A percentile compares a stretch with the other conserved stretches of the same genome.
phyloP scores from a whole-genome alignment of 2,329 filamentous ascomycete species.

The Diplodia sapinea region DNA sequence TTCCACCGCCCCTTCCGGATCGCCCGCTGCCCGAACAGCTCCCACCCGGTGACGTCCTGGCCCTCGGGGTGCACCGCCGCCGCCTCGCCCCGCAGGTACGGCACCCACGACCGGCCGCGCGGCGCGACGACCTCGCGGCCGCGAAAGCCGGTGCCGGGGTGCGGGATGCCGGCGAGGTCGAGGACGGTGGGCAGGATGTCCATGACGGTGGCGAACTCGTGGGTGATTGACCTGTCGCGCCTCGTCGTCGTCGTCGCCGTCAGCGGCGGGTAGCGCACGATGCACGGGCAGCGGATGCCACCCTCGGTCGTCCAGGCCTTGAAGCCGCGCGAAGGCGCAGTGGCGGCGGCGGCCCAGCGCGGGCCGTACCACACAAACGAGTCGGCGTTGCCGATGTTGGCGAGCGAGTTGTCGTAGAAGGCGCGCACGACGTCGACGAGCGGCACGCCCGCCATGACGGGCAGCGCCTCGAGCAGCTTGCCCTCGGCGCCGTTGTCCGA shows the following conservation, averaged over 20 bases:
- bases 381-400: conserved; percentile 24
- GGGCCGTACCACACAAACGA: conserved; percentile 31
- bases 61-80: background rate
- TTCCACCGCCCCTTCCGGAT: conserved; percentile 33
- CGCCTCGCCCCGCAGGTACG: background rate
- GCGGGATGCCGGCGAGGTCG: conserved; percentile 21
- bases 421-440: conserved; percentile 20
- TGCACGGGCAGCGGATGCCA: conserved; percentile 29
- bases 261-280: conserved; percentile 27
- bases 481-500: conserved; percentile 32
- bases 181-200: conserved; percentile 29
- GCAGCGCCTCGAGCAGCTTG: conserved; percentile 24
- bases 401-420: conserved; percentile 30
- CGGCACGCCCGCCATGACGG: conserved; percentile 26
- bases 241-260: no score
- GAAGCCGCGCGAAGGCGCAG: conserved; percentile 28
- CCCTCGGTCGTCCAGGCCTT: conserved; percentile 28
- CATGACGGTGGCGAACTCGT: conserved; percentile 31
- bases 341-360: conserved; percentile 26
- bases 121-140: conserved; percentile 19
- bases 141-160: conserved; percentile 19
- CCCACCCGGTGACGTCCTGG: conserved; percentile 31
- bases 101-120: conserved; percentile 22
- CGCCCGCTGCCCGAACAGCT: conserved; percentile 32
- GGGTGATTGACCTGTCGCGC: background rate